phyloP scores from a whole-genome alignment of 2,329 filamentous ascomycete species.

The Arachnopeziza araneosa region DNA sequence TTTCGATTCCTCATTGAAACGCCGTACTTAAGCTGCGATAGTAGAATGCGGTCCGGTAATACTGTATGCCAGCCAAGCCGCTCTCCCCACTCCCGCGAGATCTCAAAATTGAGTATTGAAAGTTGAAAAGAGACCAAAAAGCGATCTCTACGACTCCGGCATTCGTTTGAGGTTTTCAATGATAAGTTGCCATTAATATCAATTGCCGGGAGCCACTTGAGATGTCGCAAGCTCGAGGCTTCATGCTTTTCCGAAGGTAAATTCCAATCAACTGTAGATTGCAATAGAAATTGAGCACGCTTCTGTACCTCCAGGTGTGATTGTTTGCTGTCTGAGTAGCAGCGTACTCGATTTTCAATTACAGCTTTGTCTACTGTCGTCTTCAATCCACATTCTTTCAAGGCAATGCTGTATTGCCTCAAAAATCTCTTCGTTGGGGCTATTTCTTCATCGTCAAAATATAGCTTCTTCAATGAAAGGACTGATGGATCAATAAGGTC shows the following conservation, averaged over 20 bases:
- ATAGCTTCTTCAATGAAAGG: slow-evolving; percentile 12
- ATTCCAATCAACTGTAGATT: slow-evolving; percentile 7
- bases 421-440: slow-evolving; percentile 18
- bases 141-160: slow-evolving; percentile 12
- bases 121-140: slow-evolving; percentile 15
- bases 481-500: slow-evolving; percentile 19
- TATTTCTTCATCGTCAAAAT: slow-evolving; percentile 25
- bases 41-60: slow-evolving; percentile 12
- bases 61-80: slow-evolving; percentile 18
- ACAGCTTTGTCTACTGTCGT: slow-evolving; percentile 16
- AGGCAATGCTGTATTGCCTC: slow-evolving; percentile 9
- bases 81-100: slow-evolving; percentile 12
- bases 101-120: slow-evolving; percentile 7
- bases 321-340: slow-evolving; percentile 10
- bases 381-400: slow-evolving; percentile 21
- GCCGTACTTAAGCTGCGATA: slow-evolving; percentile 17
- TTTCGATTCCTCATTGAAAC: slow-evolving; percentile 5
- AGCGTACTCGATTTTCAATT: slow-evolving; percentile 8
- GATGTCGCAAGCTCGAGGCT: slow-evolving; percentile 2
- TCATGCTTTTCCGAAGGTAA: neutral
- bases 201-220: slow-evolving; percentile 19
- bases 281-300: slow-evolving; percentile 8
- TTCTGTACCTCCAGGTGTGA: slow-evolving; percentile 1
- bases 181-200: neutral
- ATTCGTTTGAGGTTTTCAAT: slow-evolving; percentile 14